phyloP scores from a whole-genome alignment of 2,329 filamentous ascomycete genomes.

The Aspergillus ruber region DNA sequence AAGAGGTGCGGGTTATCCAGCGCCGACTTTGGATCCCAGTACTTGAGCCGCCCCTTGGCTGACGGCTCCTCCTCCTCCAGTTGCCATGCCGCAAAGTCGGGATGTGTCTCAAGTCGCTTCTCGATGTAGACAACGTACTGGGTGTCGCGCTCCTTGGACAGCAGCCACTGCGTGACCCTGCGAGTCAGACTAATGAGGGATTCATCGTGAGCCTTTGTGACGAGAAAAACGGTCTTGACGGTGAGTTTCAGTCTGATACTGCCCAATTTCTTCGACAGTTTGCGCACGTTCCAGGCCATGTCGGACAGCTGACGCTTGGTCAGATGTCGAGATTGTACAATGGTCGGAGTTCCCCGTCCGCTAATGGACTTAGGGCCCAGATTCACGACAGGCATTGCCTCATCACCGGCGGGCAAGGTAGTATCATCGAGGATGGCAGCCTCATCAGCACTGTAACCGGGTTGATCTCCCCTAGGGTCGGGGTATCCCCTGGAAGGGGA shows the following conservation, averaged over 20 bases:
- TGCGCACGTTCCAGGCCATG: conserved; percentile 93
- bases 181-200: conserved; percentile 70
- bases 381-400: conserved; percentile 20
- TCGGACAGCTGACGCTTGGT: conserved; percentile 93
- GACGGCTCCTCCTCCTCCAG: conserved; percentile 58
- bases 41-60: conserved; percentile 58
- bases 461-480: conserved; percentile 11
- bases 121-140: conserved; percentile 77
- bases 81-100: conserved; percentile 65
- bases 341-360: conserved; percentile 26
- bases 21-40: conserved; percentile 79
- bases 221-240: conserved; percentile 74
- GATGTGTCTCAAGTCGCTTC: conserved; percentile 63
- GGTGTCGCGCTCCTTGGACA: conserved; percentile 61
- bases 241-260: conserved; percentile 76
- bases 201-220: conserved; percentile 88
- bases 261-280: conserved; percentile 78
- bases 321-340: conserved; percentile 64
- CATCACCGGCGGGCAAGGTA: conserved; percentile 10
- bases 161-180: conserved; percentile 71
- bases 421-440: conserved; percentile 15
- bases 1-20: conserved; percentile 73
- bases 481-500: conserved; percentile 1
- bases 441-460: conserved; percentile 12
- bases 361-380: conserved; percentile 13